Evolutionary conservation across 176 grass and related monocot species (phyloP), one percentile per base, ranked within the genome.

Genomic region (Tuctoria greenei): DNA sequence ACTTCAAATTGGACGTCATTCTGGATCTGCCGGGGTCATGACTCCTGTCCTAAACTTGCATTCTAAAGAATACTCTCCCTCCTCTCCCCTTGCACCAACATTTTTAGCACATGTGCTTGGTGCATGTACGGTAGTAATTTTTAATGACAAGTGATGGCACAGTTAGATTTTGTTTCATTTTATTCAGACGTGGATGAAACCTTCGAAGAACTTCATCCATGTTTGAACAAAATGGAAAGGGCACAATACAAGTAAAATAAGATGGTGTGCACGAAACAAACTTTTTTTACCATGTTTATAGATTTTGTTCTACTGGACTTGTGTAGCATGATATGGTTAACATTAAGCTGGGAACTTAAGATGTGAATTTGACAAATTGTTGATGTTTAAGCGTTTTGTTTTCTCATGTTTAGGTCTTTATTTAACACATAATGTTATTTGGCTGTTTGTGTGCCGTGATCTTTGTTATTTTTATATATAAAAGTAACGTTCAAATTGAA

Each of bases 401-500:
- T 40, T 52, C 3, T 31, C 31, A 5, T 54, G 27, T 54, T 81
- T 0, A 27, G 36, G n/a, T 15, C 16, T 79, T 36, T 62, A 28
- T n/a, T 55, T 45, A 67, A 73, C 35, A 55, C 39, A 26, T 51
- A 4, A 13, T 18, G 5, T 11, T 23, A 50, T 66, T 43, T 36
- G 18, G 24, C 61, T 0, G 51, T 68, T 25, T 34, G 11, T 50
- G 44, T 69, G 21, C 26, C 31, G 31, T 62, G 21, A 69, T 58
- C 10, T 57, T 54, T 58, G 4, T 58, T 58, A 58, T 58, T 56
- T 56, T 23, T 10, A 57, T 9, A 26, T n/a, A n/a, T n/a, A 12
- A 58, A 21, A 17, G 20, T 0, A 36, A 75, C 38, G 0, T 42
- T 71, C 45, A 67, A 71, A 71, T 78, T 84, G 18, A 78, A 61